These are phyloP conservation scores for Rhododendron simsii DNA, from an alignment of 148 eudicot genomes.

Conservation along the genomic window DNA sequence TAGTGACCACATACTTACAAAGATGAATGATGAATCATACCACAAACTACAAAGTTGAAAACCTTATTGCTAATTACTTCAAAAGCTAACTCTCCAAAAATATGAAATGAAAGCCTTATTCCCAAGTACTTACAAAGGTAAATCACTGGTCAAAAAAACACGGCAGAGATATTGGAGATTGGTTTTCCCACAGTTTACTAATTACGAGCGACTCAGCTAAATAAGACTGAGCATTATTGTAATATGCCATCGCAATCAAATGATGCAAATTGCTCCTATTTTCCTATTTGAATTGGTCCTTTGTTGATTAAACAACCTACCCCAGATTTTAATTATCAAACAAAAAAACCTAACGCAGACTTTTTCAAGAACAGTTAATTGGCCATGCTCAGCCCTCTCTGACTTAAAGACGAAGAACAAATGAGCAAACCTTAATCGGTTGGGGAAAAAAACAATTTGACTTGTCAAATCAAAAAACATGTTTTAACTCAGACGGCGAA, in stretches of 20 bases:
- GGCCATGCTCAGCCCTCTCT: neutral
- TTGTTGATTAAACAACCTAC: neutral
- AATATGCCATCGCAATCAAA: neutral
- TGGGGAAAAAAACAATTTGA: neutral
- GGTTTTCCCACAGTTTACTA: neutral
- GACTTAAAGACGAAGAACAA: neutral
- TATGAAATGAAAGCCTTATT: neutral
- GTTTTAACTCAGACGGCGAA: neutral
- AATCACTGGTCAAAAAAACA: neutral
- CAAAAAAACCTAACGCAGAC: neutral
- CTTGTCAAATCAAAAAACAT: neutral
- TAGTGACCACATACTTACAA: neutral
- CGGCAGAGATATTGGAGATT: neutral
- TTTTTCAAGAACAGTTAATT: neutral
- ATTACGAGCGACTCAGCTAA: neutral
- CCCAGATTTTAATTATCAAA: neutral
- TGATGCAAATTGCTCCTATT: neutral
- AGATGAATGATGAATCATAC: neutral
- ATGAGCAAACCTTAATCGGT: neutral
- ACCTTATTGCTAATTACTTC: neutral
- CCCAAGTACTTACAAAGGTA: neutral
- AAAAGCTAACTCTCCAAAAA: neutral
- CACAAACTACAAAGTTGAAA: neutral
- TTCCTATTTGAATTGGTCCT: neutral
- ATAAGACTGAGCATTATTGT: neutral